phyloP scores from a whole-genome alignment of 2,329 filamentous ascomycete species.

The Apiospora rasikravindrae region DNA sequence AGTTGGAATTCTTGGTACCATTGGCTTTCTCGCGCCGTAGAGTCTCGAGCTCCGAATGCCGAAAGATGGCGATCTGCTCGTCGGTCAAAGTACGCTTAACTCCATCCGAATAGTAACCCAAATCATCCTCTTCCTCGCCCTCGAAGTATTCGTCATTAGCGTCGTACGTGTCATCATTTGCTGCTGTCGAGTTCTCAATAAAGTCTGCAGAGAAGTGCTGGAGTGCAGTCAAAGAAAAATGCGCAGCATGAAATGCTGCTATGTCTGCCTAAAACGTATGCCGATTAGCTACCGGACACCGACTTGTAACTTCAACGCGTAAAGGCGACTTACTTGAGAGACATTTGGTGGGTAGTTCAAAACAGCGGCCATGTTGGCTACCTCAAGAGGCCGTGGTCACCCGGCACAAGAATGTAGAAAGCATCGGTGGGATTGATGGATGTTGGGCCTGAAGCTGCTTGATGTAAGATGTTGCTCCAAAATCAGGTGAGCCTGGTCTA shows the following conservation, averaged over 20 bases:
- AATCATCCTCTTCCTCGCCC: constrained; percentile 65
- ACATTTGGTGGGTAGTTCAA: not conserved
- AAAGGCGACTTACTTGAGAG: not conserved
- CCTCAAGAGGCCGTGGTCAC: not conserved
- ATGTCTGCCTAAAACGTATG: constrained; percentile 3
- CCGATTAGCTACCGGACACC: not conserved
- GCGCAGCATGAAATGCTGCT: constrained; percentile 14
- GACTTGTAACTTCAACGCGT: not conserved
- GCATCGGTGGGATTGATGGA: constrained; percentile 1
- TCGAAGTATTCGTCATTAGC: constrained; percentile 43
- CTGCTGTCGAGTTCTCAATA: constrained; percentile 35
- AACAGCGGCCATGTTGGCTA: not conserved
- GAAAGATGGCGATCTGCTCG: constrained; percentile 87
- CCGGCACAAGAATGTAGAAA: not conserved
- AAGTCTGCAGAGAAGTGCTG: constrained; percentile 51
- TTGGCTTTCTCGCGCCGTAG: constrained; percentile 61
- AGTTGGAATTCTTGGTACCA: constrained; percentile 22
- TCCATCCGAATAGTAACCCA: constrained; percentile 88
- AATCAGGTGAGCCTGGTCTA: not conserved
- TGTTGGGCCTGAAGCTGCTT: not conserved
- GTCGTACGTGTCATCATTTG: constrained; percentile 36
- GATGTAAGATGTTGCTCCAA: not conserved
- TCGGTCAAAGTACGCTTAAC: constrained; percentile 89
- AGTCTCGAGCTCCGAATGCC: constrained; percentile 83
- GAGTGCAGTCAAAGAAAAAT: constrained; percentile 8